phyloP scores from a whole-genome alignment of 2,329 filamentous ascomycete genomes.

The Ophiostoma australiae region DNA sequence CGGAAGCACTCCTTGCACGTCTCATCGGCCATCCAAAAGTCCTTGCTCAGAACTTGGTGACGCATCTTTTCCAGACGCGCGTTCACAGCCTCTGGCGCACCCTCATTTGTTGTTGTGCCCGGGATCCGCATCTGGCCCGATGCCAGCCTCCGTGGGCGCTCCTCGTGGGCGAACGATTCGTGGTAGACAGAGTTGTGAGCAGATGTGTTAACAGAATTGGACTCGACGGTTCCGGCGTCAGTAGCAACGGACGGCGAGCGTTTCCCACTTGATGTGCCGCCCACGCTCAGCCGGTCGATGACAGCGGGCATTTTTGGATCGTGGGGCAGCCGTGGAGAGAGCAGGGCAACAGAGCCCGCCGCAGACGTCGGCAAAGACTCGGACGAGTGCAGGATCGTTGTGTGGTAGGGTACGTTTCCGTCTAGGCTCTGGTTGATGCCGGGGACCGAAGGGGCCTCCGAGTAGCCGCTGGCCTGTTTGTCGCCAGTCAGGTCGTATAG shows the following conservation, averaged over 20 bases:
- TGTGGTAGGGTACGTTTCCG: slow-evolving; percentile 32
- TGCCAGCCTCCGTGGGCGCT: slow-evolving; percentile 42
- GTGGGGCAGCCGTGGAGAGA: slow-evolving; percentile 19
- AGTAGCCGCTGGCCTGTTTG: slow-evolving; percentile 30
- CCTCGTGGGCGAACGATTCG: slow-evolving; percentile 49
- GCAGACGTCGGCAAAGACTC: slow-evolving; percentile 4
- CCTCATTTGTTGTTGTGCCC: slow-evolving; percentile 51
- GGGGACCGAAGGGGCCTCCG: slow-evolving; percentile 33
- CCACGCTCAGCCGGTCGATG: slow-evolving; percentile 51
- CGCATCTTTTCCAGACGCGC: slow-evolving; percentile 66
- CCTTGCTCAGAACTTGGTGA: slow-evolving; percentile 83
- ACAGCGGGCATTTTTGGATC: slow-evolving; percentile 46
- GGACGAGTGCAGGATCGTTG: slow-evolving; percentile 26
- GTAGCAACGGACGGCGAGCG: slow-evolving; percentile 56
- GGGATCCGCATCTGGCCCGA: slow-evolving; percentile 50
- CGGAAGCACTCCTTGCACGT: slow-evolving; percentile 96
- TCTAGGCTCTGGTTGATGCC: slow-evolving; percentile 46
- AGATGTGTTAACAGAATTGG: slow-evolving; percentile 54
- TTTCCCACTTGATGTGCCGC: slow-evolving; percentile 40
- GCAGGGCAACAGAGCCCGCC: neutral
- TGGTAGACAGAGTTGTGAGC: slow-evolving; percentile 56
- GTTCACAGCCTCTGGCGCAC: slow-evolving; percentile 55
- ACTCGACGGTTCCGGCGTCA: slow-evolving; percentile 53
- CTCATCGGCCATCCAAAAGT: slow-evolving; percentile 99
- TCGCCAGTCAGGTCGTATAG: slow-evolving; percentile 36